A percentile compares a stretch with the other conserved stretches of the same genome.
Evolutionary conservation across 2,329 filamentous ascomycete species (phyloP).

Genomic region (Neopestalotiopsis sp.): DNA sequence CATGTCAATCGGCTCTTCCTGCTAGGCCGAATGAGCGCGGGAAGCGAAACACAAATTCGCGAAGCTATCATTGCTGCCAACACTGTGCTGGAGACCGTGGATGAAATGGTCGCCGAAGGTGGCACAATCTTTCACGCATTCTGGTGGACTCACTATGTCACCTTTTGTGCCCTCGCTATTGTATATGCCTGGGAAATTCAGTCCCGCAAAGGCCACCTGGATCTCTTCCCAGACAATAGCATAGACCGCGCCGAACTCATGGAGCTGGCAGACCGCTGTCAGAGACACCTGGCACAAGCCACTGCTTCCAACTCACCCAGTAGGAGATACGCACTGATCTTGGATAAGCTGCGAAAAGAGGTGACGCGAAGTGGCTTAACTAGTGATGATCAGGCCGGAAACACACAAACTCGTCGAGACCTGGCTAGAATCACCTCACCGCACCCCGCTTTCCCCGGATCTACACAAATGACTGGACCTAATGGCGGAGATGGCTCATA

Average conservation of each 20-base stretch:
- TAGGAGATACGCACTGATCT: slow-evolving; percentile 55
- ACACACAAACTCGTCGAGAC: not conserved
- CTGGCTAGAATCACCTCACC: not conserved
- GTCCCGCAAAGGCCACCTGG: slow-evolving; percentile 19
- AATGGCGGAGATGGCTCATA: no score
- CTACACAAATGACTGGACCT: not conserved
- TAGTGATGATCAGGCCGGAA: not conserved
- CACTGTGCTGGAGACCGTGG: slow-evolving; percentile 48
- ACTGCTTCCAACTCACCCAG: slow-evolving; percentile 47
- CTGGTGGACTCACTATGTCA: slow-evolving; percentile 24
- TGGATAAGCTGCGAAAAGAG: slow-evolving; percentile 52
- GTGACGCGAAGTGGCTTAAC: not conserved
- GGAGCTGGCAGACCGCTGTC: slow-evolving; percentile 50
- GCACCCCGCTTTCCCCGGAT: not conserved
- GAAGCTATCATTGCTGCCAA: slow-evolving; percentile 38
- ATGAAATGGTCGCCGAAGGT: slow-evolving; percentile 42
- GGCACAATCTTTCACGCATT: slow-evolving; percentile 50
- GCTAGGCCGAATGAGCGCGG: slow-evolving; percentile 36
- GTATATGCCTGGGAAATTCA: slow-evolving; percentile 55
- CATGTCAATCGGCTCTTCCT: slow-evolving; percentile 61
- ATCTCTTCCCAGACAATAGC: not conserved
- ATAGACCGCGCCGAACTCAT: slow-evolving; percentile 34
- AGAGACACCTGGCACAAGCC: slow-evolving; percentile 46
- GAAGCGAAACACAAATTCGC: slow-evolving; percentile 34
- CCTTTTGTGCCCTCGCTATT: slow-evolving; percentile 52